phyloP scores from a whole-genome alignment of 345 rosid genomes.

The Crucihimalaya himalaica region DNA sequence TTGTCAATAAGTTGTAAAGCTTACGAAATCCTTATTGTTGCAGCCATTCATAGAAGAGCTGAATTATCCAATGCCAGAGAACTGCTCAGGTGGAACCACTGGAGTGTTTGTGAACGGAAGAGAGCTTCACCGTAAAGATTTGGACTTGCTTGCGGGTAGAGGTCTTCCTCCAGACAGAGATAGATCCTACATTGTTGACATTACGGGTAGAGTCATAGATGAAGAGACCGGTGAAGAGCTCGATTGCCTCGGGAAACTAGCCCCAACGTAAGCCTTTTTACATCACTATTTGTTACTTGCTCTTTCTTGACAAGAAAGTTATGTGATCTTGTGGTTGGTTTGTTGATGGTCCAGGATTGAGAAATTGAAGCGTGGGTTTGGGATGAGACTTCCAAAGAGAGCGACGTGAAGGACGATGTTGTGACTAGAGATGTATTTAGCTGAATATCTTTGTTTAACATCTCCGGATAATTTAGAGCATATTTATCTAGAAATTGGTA shows the following conservation, averaged over 20 bases:
- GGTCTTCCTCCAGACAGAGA: conserved; percentile 73
- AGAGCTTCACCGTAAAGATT: conserved; percentile 82
- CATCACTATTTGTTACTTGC: background rate
- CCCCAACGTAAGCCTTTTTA: conserved; percentile 73
- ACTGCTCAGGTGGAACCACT: conserved; percentile 79
- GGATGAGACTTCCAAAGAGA: conserved; percentile 72
- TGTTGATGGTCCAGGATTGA: conserved; percentile 55
- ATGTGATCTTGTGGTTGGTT: background rate
- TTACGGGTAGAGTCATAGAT: conserved; percentile 78
- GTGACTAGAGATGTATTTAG: too few species aligned
- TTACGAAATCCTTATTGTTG: conserved; percentile 23
- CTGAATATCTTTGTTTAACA: too few species aligned
- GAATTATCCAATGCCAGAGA: conserved; percentile 67
- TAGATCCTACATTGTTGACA: conserved; percentile 73
- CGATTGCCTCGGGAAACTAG: conserved; percentile 87
- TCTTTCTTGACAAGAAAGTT: background rate
- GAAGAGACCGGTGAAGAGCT: conserved; percentile 94
- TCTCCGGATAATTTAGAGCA: too few species aligned
- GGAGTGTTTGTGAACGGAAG: conserved; percentile 84
- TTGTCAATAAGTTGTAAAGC: background rate
- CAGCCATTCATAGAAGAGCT: conserved; percentile 92
- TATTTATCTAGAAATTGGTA: too few species aligned
- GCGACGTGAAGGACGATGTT: conserved; percentile 44
- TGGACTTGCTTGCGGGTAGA: conserved; percentile 75
- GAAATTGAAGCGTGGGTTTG: conserved; percentile 82